A percentile compares a stretch with the other conserved stretches of the same genome.
Conservation (phyloP, 441 rosid species). For the Populus hybrid region DNA sequence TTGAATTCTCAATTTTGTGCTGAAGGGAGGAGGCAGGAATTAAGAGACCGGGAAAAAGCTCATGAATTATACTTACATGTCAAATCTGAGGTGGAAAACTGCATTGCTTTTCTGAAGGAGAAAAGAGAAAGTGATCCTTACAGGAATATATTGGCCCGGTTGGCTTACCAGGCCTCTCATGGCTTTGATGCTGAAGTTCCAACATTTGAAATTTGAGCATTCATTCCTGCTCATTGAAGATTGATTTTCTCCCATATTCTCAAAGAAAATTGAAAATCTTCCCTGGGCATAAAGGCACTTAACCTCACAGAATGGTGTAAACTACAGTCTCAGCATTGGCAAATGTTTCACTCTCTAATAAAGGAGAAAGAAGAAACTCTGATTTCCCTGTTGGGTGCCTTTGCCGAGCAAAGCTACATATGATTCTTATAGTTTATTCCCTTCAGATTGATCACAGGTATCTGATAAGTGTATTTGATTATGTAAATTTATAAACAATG, state of each 20-base stretch:
- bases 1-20: background rate
- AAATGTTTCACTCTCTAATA: background rate
- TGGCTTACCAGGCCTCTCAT: slow-evolving; percentile 47
- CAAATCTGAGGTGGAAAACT: slow-evolving; percentile 66
- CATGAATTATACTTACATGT: slow-evolving; percentile 64
- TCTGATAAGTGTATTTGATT: no score
- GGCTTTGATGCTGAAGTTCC: slow-evolving; percentile 58
- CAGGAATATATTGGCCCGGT: slow-evolving; percentile 53
- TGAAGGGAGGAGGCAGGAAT: slow-evolving; percentile 59
- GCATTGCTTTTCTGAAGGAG: slow-evolving; percentile 53
- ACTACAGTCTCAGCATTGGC: background rate
- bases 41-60: slow-evolving; percentile 52
- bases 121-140: slow-evolving; percentile 73
- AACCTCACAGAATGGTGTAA: background rate
- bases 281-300: background rate
- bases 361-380: background rate
- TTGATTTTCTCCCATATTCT: background rate
- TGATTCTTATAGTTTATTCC: background rate
- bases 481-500: no score
- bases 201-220: slow-evolving; percentile 49
- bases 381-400: background rate
- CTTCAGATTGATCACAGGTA: no score
- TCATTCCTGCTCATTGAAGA: background rate
- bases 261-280: background rate
- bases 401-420: background rate